Conservation (phyloP, 805 yeast genomes). For the Yarrowia sp. region DNA sequence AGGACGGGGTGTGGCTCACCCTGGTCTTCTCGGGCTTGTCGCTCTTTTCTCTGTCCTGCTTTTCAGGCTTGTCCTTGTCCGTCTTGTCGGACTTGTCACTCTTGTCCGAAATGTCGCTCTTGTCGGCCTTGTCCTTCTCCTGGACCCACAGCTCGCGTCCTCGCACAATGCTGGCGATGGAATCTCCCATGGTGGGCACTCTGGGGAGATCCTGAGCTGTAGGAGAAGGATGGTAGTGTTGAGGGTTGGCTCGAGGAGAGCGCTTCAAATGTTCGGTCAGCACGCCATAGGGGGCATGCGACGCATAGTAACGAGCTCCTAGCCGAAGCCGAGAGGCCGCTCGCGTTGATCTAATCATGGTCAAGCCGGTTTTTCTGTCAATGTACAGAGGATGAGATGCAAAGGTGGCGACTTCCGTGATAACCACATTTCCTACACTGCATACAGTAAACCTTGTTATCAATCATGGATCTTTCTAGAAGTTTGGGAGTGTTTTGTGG, state of each 20-base stretch:
- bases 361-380: background rate
- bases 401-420: slow-evolving; percentile 18
- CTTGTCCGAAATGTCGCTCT: background rate
- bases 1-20: background rate
- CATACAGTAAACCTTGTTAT: slow-evolving; percentile 14
- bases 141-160: slow-evolving; percentile 1
- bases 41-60: background rate
- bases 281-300: slow-evolving; percentile 12
- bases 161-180: slow-evolving; percentile 2
- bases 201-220: background rate
- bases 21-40: slow-evolving; percentile 1
- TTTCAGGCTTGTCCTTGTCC: slow-evolving; percentile 12
- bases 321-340: slow-evolving; percentile 24
- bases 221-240: background rate
- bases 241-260: background rate
- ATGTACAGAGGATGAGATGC: slow-evolving; percentile 15
- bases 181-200: background rate
- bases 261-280: slow-evolving; percentile 1
- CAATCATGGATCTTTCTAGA: slow-evolving; percentile 1
- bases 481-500: background rate
- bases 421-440: background rate
- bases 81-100: background rate
- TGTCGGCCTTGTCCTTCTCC: slow-evolving; percentile 18
- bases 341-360: slow-evolving; percentile 23
- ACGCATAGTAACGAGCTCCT: slow-evolving; percentile 19